Conservation (phyloP, 169 alveolate species). For the Neospora caninum region DNA sequence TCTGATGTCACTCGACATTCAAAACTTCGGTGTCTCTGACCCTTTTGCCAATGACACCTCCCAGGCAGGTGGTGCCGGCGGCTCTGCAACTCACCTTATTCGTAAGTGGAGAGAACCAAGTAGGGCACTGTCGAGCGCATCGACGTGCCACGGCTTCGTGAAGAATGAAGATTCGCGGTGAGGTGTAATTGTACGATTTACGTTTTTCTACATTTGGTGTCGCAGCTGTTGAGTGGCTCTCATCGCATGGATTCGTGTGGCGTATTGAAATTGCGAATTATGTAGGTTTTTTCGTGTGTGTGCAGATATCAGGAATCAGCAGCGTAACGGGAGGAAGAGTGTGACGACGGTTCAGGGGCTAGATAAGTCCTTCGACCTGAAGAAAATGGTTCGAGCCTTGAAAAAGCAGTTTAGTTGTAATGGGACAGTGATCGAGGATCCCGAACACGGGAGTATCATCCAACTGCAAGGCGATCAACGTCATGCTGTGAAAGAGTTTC, state of each 20-base stretch:
- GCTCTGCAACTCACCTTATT: constrained; percentile 67
- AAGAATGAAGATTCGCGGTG: background rate
- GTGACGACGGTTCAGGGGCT: constrained; percentile 95
- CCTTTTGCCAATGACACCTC: constrained; percentile 74
- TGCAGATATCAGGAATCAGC: constrained; percentile 89
- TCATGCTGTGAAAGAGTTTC: constrained; percentile 89
- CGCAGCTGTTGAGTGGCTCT: too few relatives aligned
- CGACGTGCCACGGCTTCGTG: background rate
- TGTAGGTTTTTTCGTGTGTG: background rate
- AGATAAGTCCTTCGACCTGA: constrained; percentile 88
- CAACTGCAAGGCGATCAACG: constrained; percentile 87
- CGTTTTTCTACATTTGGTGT: too few relatives aligned
- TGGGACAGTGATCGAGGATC: constrained; percentile 92
- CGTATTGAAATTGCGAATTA: background rate
- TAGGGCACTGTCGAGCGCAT: too few relatives aligned
- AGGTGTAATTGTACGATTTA: too few relatives aligned
- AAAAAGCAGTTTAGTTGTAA: constrained; percentile 91
- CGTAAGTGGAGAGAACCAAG: constrained; percentile 38
- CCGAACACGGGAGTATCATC: constrained; percentile 91
- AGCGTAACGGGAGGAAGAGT: constrained; percentile 94
- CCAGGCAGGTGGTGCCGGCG: constrained; percentile 68
- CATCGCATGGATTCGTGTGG: background rate
- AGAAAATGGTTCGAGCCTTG: constrained; percentile 91
- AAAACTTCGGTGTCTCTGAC: constrained; percentile 72
- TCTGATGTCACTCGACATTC: constrained; percentile 75